These are phyloP conservation scores for Lactifluus rugatus DNA, from an alignment of 768 basidiomycete genomes.

Conservation along the genomic window DNA sequence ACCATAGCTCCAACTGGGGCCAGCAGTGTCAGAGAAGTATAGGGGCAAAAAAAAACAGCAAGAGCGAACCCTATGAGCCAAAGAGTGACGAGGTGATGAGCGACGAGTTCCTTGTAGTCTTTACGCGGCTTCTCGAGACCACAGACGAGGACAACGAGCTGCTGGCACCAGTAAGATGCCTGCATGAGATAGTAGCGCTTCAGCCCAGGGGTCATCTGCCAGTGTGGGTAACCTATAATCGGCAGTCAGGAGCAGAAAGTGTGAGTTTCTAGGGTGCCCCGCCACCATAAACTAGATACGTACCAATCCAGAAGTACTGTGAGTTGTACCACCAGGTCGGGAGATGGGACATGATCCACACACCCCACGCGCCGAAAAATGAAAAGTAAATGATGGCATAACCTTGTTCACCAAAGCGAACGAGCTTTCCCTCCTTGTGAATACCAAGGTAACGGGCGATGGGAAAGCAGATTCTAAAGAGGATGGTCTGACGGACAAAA, in stretches of 20 bases:
- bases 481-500: constrained; percentile 69
- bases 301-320: constrained; percentile 76
- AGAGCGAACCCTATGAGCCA: constrained; percentile 78
- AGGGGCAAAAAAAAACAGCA: neutral
- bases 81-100: constrained; percentile 87
- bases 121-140: constrained; percentile 90
- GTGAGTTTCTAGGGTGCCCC: neutral
- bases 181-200: constrained; percentile 95
- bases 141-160: constrained; percentile 75
- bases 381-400: constrained; percentile 80
- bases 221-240: constrained; percentile 70
- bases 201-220: constrained; percentile 74
- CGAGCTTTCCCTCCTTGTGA: constrained; percentile 52
- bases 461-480: constrained; percentile 53
- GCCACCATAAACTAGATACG: constrained; percentile 4
- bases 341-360: constrained; percentile 68
- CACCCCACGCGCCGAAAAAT: constrained; percentile 62
- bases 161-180: constrained; percentile 89
- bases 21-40: neutral
- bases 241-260: neutral
- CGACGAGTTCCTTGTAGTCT: constrained; percentile 79
- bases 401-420: constrained; percentile 84
- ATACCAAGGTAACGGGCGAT: constrained; percentile 67
- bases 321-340: constrained; percentile 85
- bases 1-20: constrained; percentile 69